These are phyloP conservation scores for Fusarium phyllophilum DNA, from an alignment of 2,329 filamentous ascomycete species.

Conservation along the genomic window DNA sequence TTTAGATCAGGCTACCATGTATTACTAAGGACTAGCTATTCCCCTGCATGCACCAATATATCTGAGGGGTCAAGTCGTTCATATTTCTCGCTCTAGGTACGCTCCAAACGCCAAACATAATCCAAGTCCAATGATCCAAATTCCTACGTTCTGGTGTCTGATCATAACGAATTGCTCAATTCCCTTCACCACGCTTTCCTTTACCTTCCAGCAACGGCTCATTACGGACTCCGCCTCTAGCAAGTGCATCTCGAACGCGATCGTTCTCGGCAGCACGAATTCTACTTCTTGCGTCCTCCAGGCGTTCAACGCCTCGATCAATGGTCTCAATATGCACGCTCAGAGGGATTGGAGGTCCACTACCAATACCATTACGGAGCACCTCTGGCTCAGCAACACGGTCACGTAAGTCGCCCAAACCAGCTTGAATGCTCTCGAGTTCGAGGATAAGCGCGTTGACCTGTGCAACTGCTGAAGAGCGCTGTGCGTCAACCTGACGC, in stretches of 20 bases:
- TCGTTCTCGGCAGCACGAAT: conserved; percentile 69
- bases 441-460: conserved; percentile 77
- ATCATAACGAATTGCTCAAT: not conserved
- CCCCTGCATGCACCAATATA: not conserved
- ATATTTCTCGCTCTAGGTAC: not conserved
- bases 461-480: conserved; percentile 72
- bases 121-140: not conserved
- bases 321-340: conserved; percentile 81
- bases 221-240: conserved; percentile 54
- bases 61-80: not conserved
- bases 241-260: conserved; percentile 62
- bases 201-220: conserved; percentile 55
- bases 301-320: conserved; percentile 74
- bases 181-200: not conserved
- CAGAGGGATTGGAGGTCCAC: conserved; percentile 63
- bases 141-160: not conserved
- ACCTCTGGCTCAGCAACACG: conserved; percentile 74
- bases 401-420: conserved; percentile 77
- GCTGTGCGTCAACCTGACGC: conserved; percentile 71
- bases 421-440: conserved; percentile 76
- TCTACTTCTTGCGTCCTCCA: conserved; percentile 71
- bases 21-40: not conserved
- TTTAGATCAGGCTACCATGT: not conserved
- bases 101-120: conserved; percentile 21
- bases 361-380: conserved; percentile 55